These are phyloP conservation scores for Solanum medicagineum DNA, from an alignment of 257 asterid genomes.

Conservation along the genomic window DNA sequence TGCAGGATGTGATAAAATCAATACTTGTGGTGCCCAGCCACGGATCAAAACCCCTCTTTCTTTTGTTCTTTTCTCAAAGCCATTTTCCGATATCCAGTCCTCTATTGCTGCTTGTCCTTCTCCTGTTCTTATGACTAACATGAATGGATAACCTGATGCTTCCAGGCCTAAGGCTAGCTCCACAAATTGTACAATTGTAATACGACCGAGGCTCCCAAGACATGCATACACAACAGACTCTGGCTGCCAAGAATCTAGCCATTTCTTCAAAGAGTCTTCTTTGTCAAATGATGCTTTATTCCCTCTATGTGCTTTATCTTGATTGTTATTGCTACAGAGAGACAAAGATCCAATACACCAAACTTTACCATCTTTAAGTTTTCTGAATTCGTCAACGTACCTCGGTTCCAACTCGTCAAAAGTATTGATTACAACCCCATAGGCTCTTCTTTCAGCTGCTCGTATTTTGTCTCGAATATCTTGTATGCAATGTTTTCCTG, in stretches of 20 bases:
- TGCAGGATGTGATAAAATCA: neutral
- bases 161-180: neutral
- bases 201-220: neutral
- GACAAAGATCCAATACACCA: slow-evolving; percentile 6
- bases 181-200: neutral
- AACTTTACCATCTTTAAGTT: neutral
- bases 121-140: neutral
- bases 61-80: neutral
- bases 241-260: neutral
- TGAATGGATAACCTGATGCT: neutral
- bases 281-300: neutral
- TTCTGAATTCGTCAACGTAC: neutral
- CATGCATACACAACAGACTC: neutral
- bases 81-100: neutral
- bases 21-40: neutral
- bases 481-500: neutral
- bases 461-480: neutral
- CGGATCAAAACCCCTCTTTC: neutral
- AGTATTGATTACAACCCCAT: slow-evolving; percentile 1
- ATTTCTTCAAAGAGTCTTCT: neutral
- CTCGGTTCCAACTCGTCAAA: slow-evolving; percentile 2
- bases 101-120: neutral
- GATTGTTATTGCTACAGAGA: neutral
- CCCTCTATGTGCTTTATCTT: neutral
- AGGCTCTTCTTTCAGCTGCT: neutral